These are phyloP conservation scores for Lophiostoma macrostomum DNA, from an alignment of 495 filamentous ascomycete genomes.

Conservation along the genomic window DNA sequence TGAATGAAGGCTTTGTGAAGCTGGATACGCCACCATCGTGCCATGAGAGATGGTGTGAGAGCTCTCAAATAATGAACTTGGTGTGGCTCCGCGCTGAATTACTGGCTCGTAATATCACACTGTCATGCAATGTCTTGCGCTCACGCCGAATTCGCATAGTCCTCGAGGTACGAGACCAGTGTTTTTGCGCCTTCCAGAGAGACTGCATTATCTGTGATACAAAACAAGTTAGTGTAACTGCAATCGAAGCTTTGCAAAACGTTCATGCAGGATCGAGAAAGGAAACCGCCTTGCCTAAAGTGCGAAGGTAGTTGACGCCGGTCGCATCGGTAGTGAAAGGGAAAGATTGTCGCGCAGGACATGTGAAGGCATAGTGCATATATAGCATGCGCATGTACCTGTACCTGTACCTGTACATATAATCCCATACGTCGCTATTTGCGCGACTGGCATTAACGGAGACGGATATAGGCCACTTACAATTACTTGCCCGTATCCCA, in stretches of 20 bases:
- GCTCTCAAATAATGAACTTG: constrained; percentile 11
- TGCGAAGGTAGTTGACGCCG: too few species aligned
- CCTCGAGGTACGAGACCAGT: constrained; percentile 40
- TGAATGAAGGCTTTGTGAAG: constrained; percentile 23
- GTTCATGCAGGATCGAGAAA: constrained; percentile 10
- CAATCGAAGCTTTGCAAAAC: neutral
- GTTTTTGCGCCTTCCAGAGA: constrained; percentile 38
- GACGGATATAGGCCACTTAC: constrained; percentile 18
- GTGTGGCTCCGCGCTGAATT: too few species aligned
- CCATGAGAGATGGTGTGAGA: neutral
- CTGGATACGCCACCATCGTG: constrained; percentile 13
- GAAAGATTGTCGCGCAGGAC: neutral
- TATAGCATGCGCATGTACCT: constrained; percentile 19
- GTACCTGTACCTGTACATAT: constrained; percentile 8
- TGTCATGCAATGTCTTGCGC: constrained; percentile 7
- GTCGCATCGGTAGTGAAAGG: too few species aligned
- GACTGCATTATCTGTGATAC: constrained; percentile 42
- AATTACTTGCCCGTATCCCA: constrained; percentile 62
- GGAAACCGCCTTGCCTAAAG: neutral
- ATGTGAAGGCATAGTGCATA: constrained; percentile 5
- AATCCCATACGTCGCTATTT: too few species aligned
- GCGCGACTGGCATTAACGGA: neutral
- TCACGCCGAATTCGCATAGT: constrained; percentile 36
- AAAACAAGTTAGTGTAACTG: constrained; percentile 23
- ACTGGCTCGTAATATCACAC: constrained; percentile 1